Percentiles rank a stretch among this genome's conserved stretches.
Evolutionary conservation across 176 grass and related monocot species (phyloP).

Genomic region (Oryza officinalis): DNA sequence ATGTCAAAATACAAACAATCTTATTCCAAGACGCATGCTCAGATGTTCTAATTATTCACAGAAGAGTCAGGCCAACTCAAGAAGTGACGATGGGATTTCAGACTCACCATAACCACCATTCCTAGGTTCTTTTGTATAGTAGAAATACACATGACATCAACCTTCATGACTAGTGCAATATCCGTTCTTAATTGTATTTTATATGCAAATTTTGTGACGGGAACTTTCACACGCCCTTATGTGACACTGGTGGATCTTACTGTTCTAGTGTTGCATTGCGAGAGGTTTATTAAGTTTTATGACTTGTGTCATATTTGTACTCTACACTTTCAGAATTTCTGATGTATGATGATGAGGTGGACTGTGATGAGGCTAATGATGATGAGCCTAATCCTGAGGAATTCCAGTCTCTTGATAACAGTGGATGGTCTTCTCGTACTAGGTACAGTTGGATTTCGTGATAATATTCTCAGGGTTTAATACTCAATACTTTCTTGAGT

Average conservation of each 20-base stretch:
- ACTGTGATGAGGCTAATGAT: constrained; percentile 62
- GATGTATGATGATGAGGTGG: constrained; percentile 81
- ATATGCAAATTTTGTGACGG: not conserved
- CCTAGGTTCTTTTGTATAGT: not conserved
- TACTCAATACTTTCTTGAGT: not conserved
- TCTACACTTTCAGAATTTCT: constrained; percentile 70
- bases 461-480: not conserved
- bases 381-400: constrained; percentile 67
- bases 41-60: not conserved
- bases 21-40: not conserved
- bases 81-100: not conserved
- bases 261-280: not conserved
- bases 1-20: not conserved
- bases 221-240: not conserved
- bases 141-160: not conserved
- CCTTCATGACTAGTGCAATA: not conserved
- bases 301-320: constrained; percentile 13
- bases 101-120: not conserved
- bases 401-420: constrained; percentile 78
- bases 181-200: not conserved
- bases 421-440: constrained; percentile 96
- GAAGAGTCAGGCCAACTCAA: not conserved
- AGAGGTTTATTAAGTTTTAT: constrained; percentile 13
- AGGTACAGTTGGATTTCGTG: constrained; percentile 42
- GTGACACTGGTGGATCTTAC: not conserved